A percentile compares a stretch with the other conserved stretches of the same genome.
Conservation (phyloP, 768 basidiomycete genomes). For the Psilocybe sp. region DNA sequence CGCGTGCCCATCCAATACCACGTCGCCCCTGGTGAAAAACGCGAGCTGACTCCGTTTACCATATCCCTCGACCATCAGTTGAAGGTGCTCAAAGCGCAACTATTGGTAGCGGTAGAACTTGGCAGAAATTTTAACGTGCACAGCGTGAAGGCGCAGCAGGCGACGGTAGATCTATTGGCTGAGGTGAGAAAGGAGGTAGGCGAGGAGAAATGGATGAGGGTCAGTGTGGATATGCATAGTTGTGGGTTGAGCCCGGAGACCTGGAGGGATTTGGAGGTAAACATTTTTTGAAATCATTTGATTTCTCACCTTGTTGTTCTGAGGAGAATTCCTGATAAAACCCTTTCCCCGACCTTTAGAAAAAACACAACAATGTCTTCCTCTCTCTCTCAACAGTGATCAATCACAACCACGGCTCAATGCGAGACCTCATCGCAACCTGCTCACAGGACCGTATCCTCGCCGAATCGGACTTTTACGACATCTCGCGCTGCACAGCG, state of each 20-base stretch:
- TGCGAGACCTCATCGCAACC: conserved; percentile 59
- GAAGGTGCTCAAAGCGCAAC: conserved; percentile 74
- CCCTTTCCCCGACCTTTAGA: conserved; percentile 37
- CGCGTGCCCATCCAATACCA: conserved; percentile 64
- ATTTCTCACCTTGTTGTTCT: no score
- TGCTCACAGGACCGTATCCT: conserved; percentile 70
- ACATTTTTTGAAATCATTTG: background rate
- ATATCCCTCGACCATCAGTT: conserved; percentile 82
- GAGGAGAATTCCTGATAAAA: background rate
- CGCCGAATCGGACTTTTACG: conserved; percentile 82
- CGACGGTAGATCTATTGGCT: conserved; percentile 63
- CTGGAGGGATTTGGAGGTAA: conserved; percentile 74
- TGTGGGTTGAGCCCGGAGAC: conserved; percentile 81
- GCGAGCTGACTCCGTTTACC: conserved; percentile 70
- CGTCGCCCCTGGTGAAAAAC: conserved; percentile 30
- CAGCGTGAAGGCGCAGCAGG: conserved; percentile 75
- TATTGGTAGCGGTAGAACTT: conserved; percentile 81
- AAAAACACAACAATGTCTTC: conserved; percentile 72
- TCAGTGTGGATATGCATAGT: conserved; percentile 89
- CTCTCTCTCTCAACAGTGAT: conserved; percentile 87
- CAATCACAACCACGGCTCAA: conserved; percentile 67
- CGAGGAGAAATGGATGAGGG: conserved; percentile 45
- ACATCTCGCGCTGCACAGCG: conserved; percentile 52
- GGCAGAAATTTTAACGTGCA: conserved; percentile 82
- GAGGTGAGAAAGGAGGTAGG: conserved; percentile 59